These are phyloP conservation scores for Globisporangium rhizosaccharum DNA, from an alignment of 352 stramenopile species.

Conservation along the genomic window DNA sequence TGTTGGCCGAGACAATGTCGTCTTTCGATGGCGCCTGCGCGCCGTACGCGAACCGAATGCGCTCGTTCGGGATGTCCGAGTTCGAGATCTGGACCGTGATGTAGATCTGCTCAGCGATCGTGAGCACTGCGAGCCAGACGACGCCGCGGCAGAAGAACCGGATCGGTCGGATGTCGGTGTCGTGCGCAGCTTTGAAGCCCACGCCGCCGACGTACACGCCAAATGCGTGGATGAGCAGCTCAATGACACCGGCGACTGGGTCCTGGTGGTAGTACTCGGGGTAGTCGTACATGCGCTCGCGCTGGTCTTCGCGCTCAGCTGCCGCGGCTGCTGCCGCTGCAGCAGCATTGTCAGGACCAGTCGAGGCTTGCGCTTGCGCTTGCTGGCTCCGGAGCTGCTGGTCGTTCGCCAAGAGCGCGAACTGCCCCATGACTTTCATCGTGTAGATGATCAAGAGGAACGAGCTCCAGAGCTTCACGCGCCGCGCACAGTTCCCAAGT, in stretches of 20 bases:
- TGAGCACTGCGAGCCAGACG: constrained; percentile 74
- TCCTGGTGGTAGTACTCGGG: constrained; percentile 77
- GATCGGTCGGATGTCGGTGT: constrained; percentile 83
- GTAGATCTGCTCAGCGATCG: constrained; percentile 75
- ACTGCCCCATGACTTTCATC: constrained; percentile 87
- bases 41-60: constrained; percentile 67
- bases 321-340: constrained; percentile 5
- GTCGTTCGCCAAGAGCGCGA: constrained; percentile 77
- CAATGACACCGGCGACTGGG: constrained; percentile 54
- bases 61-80: constrained; percentile 67
- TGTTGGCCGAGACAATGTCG: constrained; percentile 80
- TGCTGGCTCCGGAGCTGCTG: constrained; percentile 52
- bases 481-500: constrained; percentile 71
- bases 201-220: constrained; percentile 84
- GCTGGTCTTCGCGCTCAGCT: constrained; percentile 28
- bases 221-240: constrained; percentile 76
- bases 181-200: constrained; percentile 81
- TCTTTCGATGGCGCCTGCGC: constrained; percentile 73
- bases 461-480: constrained; percentile 85
- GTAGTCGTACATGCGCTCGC: constrained; percentile 70
- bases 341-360: constrained; percentile 15
- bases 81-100: constrained; percentile 76
- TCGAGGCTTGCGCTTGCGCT: constrained; percentile 6
- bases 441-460: constrained; percentile 88
- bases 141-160: constrained; percentile 79